These are phyloP conservation scores for Chlorencoelia australis DNA, from an alignment of 2,329 filamentous ascomycete genomes.

Conservation along the genomic window DNA sequence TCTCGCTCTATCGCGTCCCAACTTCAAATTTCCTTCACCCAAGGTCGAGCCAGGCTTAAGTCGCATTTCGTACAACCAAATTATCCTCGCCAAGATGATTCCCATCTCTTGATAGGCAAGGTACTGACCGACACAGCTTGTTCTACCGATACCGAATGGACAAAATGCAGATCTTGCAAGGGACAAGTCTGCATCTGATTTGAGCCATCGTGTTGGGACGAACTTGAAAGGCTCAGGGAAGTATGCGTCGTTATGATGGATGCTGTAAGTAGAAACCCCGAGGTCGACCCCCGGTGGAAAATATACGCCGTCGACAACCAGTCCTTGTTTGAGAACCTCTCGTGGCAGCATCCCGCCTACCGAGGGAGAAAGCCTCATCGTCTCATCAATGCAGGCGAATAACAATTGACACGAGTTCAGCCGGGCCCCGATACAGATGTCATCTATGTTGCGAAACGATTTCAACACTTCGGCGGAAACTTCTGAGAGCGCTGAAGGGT, in stretches of 20 bases:
- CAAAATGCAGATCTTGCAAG: background rate
- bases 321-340: constrained; percentile 13
- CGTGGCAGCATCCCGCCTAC: constrained; percentile 14
- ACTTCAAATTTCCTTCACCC: background rate
- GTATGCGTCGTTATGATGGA: constrained; percentile 1
- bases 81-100: constrained; percentile 5
- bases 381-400: constrained; percentile 30
- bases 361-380: constrained; percentile 18
- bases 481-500: background rate
- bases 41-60: background rate
- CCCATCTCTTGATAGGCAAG: constrained; percentile 2
- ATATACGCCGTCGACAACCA: constrained; percentile 18
- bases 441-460: background rate
- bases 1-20: background rate
- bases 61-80: constrained; percentile 3
- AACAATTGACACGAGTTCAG: constrained; percentile 31
- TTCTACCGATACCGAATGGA: background rate
- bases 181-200: background rate
- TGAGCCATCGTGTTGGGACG: constrained; percentile 1
- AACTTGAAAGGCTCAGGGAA: constrained; percentile 4
- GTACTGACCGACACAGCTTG: constrained; percentile 1
- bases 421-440: background rate
- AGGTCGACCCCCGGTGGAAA: constrained; percentile 32
- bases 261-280: constrained; percentile 32
- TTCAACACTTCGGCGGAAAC: background rate